phyloP scores from a whole-genome alignment of 176 grass and related monocot genomes.

The Alopecurus myosuroides region DNA sequence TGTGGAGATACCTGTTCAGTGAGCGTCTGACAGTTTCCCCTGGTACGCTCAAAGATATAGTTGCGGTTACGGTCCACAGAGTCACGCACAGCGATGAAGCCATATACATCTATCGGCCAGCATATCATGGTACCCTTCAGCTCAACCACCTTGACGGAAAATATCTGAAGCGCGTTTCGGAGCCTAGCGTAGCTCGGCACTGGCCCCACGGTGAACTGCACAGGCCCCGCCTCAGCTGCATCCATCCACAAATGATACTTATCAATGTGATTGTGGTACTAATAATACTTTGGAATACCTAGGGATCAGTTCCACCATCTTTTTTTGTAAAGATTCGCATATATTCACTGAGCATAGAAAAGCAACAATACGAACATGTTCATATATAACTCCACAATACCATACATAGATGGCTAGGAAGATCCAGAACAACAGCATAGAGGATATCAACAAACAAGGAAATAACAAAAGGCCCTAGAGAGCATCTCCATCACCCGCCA shows the following conservation, averaged over 20 bases:
- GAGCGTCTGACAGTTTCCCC: not conserved
- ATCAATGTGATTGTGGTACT: not conserved
- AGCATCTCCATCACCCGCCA: too few species aligned
- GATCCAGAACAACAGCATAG: too few species aligned
- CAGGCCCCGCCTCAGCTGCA: not conserved
- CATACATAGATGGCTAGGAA: too few species aligned
- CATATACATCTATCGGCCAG: slow-evolving; percentile 3
- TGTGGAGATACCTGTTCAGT: not conserved
- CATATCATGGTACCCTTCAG: not conserved
- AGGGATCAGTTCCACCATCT: too few species aligned
- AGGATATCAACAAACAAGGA: too few species aligned
- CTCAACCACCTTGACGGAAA: not conserved
- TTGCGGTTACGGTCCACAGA: not conserved
- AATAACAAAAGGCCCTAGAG: too few species aligned
- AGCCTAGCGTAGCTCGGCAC: not conserved
- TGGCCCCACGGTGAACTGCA: not conserved
- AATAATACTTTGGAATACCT: too few species aligned
- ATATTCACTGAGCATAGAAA: too few species aligned
- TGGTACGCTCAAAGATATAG: not conserved
- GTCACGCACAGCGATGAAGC: not conserved
- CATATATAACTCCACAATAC: too few species aligned
- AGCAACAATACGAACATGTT: too few species aligned
- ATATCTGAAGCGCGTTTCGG: not conserved
- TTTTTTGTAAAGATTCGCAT: too few species aligned
- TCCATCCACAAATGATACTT: not conserved